phyloP scores from a whole-genome alignment of 495 filamentous ascomycete species.

The Aspergillus diversus region DNA sequence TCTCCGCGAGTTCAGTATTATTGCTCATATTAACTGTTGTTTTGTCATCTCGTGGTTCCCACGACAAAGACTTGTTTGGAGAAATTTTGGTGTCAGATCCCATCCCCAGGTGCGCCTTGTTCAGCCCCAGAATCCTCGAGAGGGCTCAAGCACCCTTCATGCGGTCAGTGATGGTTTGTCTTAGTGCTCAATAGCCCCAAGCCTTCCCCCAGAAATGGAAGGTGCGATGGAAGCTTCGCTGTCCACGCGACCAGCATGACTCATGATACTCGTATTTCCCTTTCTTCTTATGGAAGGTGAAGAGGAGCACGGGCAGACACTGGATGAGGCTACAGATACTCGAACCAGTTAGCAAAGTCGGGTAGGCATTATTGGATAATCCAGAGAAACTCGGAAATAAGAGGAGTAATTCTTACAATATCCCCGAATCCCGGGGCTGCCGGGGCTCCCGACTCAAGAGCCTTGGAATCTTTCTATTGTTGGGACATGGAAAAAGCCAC shows the following conservation, averaged over 20 bases:
- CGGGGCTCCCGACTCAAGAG: neutral
- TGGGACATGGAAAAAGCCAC: neutral
- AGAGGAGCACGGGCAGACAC: neutral
- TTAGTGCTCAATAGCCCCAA: constrained; percentile 4
- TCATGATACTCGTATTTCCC: neutral
- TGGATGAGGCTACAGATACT: neutral
- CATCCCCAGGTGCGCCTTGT: neutral
- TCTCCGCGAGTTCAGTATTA: too few relatives aligned
- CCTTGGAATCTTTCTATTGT: neutral
- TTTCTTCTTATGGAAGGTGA: neutral
- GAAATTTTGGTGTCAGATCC: neutral
- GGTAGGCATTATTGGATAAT: too few relatives aligned
- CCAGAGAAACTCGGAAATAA: too few relatives aligned
- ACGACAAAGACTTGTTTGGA: neutral
- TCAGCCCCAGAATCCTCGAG: neutral
- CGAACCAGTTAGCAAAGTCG: too few relatives aligned
- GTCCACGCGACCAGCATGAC: constrained; percentile 1
- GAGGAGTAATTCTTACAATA: neutral
- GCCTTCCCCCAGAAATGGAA: neutral
- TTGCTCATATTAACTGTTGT: too few relatives aligned
- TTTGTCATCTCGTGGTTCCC: neutral
- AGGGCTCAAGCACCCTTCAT: constrained; percentile 2
- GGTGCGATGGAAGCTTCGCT: neutral
- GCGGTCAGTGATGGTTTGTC: neutral
- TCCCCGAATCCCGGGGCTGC: neutral